phyloP scores from a whole-genome alignment of 208 protist species.

The Crithidia brevicula region DNA sequence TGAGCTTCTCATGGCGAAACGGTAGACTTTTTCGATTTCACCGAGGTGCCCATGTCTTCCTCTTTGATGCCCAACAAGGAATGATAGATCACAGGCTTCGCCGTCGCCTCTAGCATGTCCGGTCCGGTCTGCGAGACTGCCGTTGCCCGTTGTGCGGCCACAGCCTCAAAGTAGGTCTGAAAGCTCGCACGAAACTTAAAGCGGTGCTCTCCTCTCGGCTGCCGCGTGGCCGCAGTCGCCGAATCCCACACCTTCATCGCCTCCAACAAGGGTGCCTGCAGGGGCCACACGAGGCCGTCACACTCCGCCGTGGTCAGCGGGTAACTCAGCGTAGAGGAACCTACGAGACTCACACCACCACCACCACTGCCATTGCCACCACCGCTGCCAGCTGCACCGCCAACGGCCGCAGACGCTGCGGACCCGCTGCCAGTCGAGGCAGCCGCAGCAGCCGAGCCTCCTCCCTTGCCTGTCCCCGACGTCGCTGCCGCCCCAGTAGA shows the following conservation, averaged over 20 bases:
- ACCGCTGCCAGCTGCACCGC: background rate
- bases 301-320: conserved; percentile 30
- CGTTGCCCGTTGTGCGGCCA: conserved; percentile 13
- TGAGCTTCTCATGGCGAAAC: conserved; percentile 4
- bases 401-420: background rate
- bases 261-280: conserved; percentile 15
- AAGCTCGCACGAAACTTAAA: conserved; percentile 6
- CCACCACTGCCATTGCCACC: background rate
- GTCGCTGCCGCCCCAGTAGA: background rate
- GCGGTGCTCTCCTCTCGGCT: conserved; percentile 9
- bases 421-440: background rate
- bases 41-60: background rate
- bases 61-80: conserved; percentile 24
- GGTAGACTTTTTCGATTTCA: conserved; percentile 20
- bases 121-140: background rate
- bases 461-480: background rate
- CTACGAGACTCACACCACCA: background rate
- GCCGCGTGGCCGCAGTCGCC: background rate
- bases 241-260: conserved; percentile 21
- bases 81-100: conserved; percentile 7
- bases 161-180: conserved; percentile 23
- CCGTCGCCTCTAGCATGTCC: background rate
- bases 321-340: conserved; percentile 14
- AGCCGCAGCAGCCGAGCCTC: background rate
- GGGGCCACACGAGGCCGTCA: conserved; percentile 13